Percentiles rank a stretch among this genome's conserved stretches.
phyloP scores from a whole-genome alignment of 768 basidiomycete genomes.

The Leccinum disarticulatum region DNA sequence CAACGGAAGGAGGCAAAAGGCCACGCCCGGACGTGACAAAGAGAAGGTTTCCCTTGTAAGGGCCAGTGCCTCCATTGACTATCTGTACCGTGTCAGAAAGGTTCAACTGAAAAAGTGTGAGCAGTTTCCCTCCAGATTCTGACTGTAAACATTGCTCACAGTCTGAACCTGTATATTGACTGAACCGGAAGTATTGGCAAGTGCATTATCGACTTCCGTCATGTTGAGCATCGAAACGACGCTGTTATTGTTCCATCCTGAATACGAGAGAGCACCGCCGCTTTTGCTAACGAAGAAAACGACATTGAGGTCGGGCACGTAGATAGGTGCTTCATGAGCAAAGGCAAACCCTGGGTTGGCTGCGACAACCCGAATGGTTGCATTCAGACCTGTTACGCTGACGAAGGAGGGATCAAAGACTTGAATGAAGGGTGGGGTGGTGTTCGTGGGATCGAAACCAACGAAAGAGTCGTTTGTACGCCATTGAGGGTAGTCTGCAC shows the following conservation, averaged over 20 bases:
- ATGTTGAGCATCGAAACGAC: conserved; percentile 62
- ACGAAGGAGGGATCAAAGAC: conserved; percentile 56
- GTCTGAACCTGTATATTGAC: conserved; percentile 53
- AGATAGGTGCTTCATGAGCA: conserved; percentile 79
- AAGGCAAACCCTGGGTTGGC: conserved; percentile 63
- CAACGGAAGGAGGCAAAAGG: conserved; percentile 57
- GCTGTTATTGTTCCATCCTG: conserved; percentile 63
- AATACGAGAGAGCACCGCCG: conserved; percentile 63
- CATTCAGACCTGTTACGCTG: conserved; percentile 52
- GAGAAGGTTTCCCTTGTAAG: conserved; percentile 56
- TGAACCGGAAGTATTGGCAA: conserved; percentile 34
- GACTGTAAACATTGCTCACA: conserved; percentile 22
- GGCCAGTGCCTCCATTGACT: conserved; percentile 70
- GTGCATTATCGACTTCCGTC: conserved; percentile 49
- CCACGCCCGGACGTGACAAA: conserved; percentile 69
- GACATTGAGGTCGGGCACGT: conserved; percentile 63
- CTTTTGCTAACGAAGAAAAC: conserved; percentile 73
- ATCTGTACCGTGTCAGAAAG: conserved; percentile 61
- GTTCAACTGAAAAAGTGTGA: conserved; percentile 44
- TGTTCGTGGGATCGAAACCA: conserved; percentile 62
- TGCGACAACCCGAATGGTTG: conserved; percentile 60
- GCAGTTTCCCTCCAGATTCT: background rate
- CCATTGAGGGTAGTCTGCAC: conserved; percentile 40
- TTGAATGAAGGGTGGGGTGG: conserved; percentile 60
- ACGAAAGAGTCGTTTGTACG: conserved; percentile 36